These are phyloP conservation scores for Entrophospora sp. DNA, from an alignment of 192 early-diverging fungal species.

Conservation along the genomic window DNA sequence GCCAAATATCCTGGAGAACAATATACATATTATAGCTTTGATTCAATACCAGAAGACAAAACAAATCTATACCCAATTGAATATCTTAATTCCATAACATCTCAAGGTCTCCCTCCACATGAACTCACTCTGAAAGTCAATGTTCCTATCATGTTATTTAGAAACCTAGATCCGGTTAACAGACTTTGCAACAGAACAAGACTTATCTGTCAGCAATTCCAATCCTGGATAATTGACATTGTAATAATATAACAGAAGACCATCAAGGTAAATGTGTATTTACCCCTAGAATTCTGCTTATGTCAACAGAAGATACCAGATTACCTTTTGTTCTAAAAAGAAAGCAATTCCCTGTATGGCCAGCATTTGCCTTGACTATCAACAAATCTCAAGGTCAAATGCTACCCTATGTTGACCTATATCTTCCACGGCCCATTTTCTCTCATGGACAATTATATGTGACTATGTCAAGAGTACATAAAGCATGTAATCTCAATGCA, in stretches of 20 bases:
- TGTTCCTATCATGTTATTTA: neutral
- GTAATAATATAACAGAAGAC: too few relatives aligned
- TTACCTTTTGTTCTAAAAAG: neutral
- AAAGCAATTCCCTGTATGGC: conserved; percentile 14
- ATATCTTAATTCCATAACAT: conserved; percentile 18
- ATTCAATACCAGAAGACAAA: neutral
- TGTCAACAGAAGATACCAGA: too few relatives aligned
- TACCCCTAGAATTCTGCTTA: too few relatives aligned
- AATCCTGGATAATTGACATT: neutral
- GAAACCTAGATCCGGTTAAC: conserved; percentile 14
- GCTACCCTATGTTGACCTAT: conserved; percentile 12
- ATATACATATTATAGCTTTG: neutral
- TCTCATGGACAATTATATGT: conserved; percentile 25
- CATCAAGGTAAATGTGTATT: too few relatives aligned
- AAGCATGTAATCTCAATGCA: too few relatives aligned
- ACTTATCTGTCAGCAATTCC: conserved; percentile 12
- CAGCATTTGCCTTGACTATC: conserved; percentile 23
- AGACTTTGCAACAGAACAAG: conserved; percentile 24
- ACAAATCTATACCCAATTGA: conserved; percentile 5
- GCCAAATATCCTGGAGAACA: neutral
- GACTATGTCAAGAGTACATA: neutral
- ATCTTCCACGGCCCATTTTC: conserved; percentile 17
- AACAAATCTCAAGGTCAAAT: conserved; percentile 25
- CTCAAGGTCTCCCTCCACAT: conserved; percentile 20
- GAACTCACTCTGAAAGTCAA: conserved; percentile 13